Base-by-base conservation (phyloP, 768 basidiomycete species). In the Filobasidium wieringae region DNA sequence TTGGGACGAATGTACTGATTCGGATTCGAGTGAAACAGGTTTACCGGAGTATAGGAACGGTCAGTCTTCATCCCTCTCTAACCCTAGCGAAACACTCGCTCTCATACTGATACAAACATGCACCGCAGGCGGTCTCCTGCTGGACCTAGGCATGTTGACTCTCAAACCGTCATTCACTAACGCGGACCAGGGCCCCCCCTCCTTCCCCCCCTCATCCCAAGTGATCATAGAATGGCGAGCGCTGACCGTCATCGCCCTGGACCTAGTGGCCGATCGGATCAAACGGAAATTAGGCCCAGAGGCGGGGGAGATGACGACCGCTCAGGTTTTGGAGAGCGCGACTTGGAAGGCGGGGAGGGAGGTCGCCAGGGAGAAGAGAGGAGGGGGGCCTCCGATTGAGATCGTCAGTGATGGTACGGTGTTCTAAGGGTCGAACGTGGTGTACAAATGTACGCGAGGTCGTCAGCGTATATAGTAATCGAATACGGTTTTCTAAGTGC, bases 281-380 rank as follows among this genome's bases (percentile, higher is more conserved):
- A 82, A 87, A 43, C 64, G 70, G 53, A 78, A 81, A 60, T 76
- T 88, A 51, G 74, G 76, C 1, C 75, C 76, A 0, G 27, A 37
- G 14, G 63, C 72, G 2, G 76, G 78, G 1, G 76, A 83, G 45
- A 78, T 96, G 26, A 80, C 81, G 0, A 80, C 92, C 7, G 85
- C 90, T 0, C 93, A 96, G 71, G 83, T 96, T 0, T 77, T 99
- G 32, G 93, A 97, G 75, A 84, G 84, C 51, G 92, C 91, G 1
- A 97, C 91, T 0, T 99, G 93, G 93, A 93, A 92, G 68, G 90
- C 89, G 1, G 93, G 93, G 3, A 78, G 93, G 4, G 89, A 93
- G 74, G 87, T 96, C 36, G 93, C 93, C 2, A 86, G 83, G 70
- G 73, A 78, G 70, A 83, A 81, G 70, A 83, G 81, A 0, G 83